Evolutionary conservation across 2,329 filamentous ascomycete species (phyloP), one percentile per base, ranked within the genome.

Genomic region (Seiridium unicorne): DNA sequence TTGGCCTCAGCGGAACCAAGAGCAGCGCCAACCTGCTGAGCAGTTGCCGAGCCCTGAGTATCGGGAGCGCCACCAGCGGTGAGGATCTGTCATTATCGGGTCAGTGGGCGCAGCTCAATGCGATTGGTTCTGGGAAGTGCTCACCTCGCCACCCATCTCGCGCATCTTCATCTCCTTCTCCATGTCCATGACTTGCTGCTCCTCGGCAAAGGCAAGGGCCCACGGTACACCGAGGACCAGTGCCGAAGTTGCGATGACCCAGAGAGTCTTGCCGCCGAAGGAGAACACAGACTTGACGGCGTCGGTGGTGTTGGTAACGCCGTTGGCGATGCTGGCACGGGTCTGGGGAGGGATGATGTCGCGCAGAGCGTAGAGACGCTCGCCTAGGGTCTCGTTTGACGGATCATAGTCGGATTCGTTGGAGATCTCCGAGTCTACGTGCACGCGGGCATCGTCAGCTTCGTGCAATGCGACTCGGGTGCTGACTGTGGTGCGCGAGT

Each of bases 151-250:
- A 64, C 92, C 92, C 72, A 90, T 87, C 85, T 97, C 92, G 76
- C 95, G 90, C 92, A 97, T 95, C 77, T 90, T 89, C 86, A 93
- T 93, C 81, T 97, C 94, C 77, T 93, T 88, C 87, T 99, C 95
- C 92, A 97, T 96, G 82, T 97, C 94, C 66, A 94, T 84, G 75
- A 96, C 88, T 82, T 97, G 92, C 84, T 97, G 93, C 82, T 99
- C 95, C 83, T 99, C 95, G 65, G 90, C 89, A 74, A 93, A 94
- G 61, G 93, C 94, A 68, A 99, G 82, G 61, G 93, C 93, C 83
- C 93, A 98, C 59, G 95, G 95, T 56, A 98, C 92, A 69, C 93
- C 93, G 65, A 98, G 80, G 73, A 99, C 81, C 72, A 99, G 85
- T 62, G 92, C 92, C 63, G 90, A 93, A 65, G 93, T 97, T 77